These are phyloP conservation scores for Magnolia officinalis DNA, from an alignment of 164 flowering plant species.

Conservation along the genomic window DNA sequence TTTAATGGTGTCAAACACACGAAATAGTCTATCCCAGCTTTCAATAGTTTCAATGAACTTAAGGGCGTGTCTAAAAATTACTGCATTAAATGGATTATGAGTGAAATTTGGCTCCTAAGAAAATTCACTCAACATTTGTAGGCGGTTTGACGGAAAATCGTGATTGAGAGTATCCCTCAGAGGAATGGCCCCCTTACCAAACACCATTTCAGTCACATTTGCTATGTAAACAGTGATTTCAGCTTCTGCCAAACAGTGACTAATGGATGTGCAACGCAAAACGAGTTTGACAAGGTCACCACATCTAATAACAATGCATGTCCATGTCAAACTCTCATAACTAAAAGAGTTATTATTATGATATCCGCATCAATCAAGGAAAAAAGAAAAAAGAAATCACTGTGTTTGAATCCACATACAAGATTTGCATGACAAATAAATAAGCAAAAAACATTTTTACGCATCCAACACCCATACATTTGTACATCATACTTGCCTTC, in stretches of 20 bases:
- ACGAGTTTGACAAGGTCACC: neutral
- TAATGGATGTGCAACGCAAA: neutral
- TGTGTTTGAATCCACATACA: neutral
- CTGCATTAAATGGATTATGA: neutral
- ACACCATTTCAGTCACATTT: neutral
- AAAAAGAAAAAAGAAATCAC: neutral
- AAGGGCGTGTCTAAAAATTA: neutral
- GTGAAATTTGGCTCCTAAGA: neutral
- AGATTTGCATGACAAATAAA: neutral
- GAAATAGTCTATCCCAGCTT: neutral
- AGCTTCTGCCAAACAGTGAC: too few species aligned
- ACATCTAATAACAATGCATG: neutral
- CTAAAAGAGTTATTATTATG: neutral
- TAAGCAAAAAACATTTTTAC: neutral
- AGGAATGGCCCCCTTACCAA: neutral
- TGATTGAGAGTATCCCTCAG: neutral
- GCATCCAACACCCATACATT: neutral
- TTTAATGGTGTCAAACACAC: neutral
- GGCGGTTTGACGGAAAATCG: neutral
- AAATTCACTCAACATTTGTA: neutral
- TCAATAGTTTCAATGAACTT: neutral
- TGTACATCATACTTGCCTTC: conserved; percentile 53
- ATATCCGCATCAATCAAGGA: neutral
- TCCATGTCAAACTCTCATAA: neutral
- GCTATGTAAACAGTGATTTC: too few species aligned